A percentile compares a stretch with the other conserved stretches of the same genome.
phyloP scores from a whole-genome alignment of 495 filamentous ascomycete genomes.

The Astrothelium subdiscretum region DNA sequence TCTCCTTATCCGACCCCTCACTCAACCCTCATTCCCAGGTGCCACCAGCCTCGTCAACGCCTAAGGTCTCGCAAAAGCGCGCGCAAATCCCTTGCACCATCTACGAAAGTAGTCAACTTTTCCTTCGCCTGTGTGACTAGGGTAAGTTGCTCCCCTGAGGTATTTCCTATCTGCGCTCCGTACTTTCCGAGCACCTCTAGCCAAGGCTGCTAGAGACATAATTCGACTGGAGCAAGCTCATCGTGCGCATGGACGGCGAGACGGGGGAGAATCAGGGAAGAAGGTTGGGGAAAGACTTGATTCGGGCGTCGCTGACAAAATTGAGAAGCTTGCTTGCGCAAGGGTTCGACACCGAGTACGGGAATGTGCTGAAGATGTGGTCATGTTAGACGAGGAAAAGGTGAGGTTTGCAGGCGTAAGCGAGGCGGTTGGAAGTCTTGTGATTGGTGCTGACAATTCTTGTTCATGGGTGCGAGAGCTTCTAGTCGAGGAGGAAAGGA shows the following conservation, averaged over 20 bases:
- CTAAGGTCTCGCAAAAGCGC: not conserved
- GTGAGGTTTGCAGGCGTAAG: conserved; percentile 2
- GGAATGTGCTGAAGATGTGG: not conserved
- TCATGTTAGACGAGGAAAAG: not conserved
- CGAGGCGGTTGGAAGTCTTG: conserved; percentile 3
- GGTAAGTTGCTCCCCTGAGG: not conserved
- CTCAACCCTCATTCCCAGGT: not conserved
- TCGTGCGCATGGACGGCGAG: not conserved
- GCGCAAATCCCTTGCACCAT: not conserved
- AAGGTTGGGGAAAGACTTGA: not conserved
- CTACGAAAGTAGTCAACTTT: not conserved
- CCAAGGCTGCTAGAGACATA: not conserved
- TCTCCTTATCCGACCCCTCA: not conserved
- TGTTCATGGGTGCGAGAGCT: not conserved
- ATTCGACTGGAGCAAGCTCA: not conserved
- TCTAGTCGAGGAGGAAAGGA: conserved; percentile 1
- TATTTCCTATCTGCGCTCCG: not conserved
- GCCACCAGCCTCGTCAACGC: not conserved
- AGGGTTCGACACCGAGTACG: not conserved
- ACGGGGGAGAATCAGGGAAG: not conserved
- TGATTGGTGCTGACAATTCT: conserved; percentile 1
- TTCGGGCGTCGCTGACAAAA: not conserved
- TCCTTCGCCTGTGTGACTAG: not conserved
- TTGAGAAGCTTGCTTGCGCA: not conserved
- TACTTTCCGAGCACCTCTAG: not conserved